Evolutionary conservation across 1,284 basidiomycete genomes (phyloP), one percentile per base, ranked within the genome.

Genomic region (Ustilago vetiveriae): DNA sequence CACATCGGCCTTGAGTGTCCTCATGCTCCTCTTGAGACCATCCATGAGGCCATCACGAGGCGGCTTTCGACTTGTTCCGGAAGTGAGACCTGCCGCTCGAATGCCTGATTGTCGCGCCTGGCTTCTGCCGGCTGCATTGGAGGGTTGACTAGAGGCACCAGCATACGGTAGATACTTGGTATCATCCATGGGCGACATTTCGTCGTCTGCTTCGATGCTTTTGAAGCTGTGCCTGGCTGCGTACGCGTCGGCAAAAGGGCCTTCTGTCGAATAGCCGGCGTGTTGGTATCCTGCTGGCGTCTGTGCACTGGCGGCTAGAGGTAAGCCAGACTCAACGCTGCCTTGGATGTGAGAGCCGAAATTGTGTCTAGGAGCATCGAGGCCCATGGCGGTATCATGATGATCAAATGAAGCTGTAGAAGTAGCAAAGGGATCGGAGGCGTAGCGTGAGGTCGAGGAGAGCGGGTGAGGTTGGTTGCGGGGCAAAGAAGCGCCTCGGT

Each of bases 171-270:
- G 39, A 19, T 57, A 71, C 19, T 55, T 58, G 19, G 44, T 36
- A 14, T 59, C 62, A 24, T 63, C 58, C 41, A 63, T 51, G 17
- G 70, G 58, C 5, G 58, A 47, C 11, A 67, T 49, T 14, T 77
- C 75, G 39, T 81, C 80, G 55, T 81, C 80, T 1, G 80, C 80
- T 56, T 78, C 77, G 41, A 81, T 81, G 44, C 55, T 72, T 59
- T 80, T 81, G 72, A 57, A 68, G 59, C 65, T 55, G 36, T 68
- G 22, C 11, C 57, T 30, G 10, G 72, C 54, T 9, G 72, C 67
- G 46, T 78, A 75, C n/a, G 68, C 45, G 47, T 78, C 70, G 24
- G 72, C 62, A 29, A 75, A 78, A 11, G 76, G 74, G 16, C 72
- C 63, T 22, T 70, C 55, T 17, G 57, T 30, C 4, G 37, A 29